These are phyloP conservation scores for Pezicula rhizophila DNA, from an alignment of 2,329 filamentous ascomycete genomes.

Conservation along the genomic window DNA sequence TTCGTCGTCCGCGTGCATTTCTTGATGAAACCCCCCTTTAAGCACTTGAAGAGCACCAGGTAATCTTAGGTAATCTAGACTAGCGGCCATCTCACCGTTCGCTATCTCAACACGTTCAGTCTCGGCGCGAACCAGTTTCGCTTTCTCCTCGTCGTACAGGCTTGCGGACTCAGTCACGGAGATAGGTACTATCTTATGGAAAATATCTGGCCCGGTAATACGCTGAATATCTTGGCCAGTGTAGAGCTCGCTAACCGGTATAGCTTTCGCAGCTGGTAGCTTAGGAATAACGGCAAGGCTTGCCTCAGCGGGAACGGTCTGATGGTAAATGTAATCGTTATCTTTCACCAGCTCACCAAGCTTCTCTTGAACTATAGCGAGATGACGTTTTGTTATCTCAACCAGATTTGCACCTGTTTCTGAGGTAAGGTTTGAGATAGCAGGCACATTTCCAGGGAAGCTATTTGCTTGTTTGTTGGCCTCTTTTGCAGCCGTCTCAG, in stretches of 20 bases:
- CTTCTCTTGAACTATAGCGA: constrained; percentile 74
- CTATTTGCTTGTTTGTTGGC: constrained; percentile 69
- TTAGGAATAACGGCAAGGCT: constrained; percentile 78
- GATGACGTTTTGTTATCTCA: constrained; percentile 81
- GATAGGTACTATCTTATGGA: constrained; percentile 93
- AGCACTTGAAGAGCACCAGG: constrained; percentile 85
- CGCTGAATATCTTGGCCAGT: constrained; percentile 95
- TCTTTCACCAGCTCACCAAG: constrained; percentile 74
- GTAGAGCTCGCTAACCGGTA: constrained; percentile 93
- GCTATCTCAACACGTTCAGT: constrained; percentile 88
- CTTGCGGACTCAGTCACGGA: constrained; percentile 95
- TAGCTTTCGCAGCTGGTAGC: constrained; percentile 90
- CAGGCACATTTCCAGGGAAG: constrained; percentile 74
- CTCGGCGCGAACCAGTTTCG: constrained; percentile 88
- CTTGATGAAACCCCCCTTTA: constrained; percentile 88
- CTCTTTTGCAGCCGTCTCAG: constrained; percentile 72
- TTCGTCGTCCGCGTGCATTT: constrained; percentile 80
- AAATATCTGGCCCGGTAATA: constrained; percentile 94
- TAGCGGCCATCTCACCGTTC: constrained; percentile 93
- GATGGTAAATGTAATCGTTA: constrained; percentile 98
- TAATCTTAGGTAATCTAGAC: constrained; percentile 85
- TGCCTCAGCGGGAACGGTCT: constrained; percentile 80
- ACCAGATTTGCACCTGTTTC: constrained; percentile 69
- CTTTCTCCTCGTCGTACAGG: constrained; percentile 97
- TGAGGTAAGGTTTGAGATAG: constrained; percentile 75